Conservation (phyloP, 2,329 filamentous ascomycete species). For the Hypoxylon sp. region DNA sequence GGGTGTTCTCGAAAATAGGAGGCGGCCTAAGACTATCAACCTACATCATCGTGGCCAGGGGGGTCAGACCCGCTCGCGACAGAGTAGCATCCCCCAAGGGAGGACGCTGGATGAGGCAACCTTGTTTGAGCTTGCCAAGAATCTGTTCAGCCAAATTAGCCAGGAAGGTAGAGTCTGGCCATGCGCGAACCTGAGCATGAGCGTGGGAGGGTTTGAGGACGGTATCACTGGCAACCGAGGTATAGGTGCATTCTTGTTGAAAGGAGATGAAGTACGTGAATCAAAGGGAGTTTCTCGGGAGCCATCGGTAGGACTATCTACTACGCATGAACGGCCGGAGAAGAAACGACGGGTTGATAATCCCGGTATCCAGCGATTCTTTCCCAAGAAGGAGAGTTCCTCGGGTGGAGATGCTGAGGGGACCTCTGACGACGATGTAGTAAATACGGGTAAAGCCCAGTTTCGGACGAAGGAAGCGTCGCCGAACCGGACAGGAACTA, state of each 20-base stretch:
- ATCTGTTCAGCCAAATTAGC: constrained; percentile 80
- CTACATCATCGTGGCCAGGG: constrained; percentile 80
- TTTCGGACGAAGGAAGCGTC: constrained; percentile 42
- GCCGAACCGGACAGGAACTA: constrained; percentile 47
- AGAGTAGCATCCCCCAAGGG: constrained; percentile 81
- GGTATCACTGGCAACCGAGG: constrained; percentile 85
- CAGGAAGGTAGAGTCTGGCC: constrained; percentile 87
- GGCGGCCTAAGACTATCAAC: constrained; percentile 86
- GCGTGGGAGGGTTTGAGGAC: constrained; percentile 93
- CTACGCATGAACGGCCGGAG: constrained; percentile 51
- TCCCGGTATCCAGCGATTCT: constrained; percentile 69
- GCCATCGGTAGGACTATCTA: constrained; percentile 45
- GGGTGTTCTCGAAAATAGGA: constrained; percentile 86
- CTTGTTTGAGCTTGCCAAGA: constrained; percentile 81
- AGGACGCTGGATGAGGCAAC: constrained; percentile 77
- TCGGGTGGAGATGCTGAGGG: constrained; percentile 49
- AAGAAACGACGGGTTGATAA: constrained; percentile 63
- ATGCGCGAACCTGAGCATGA: constrained; percentile 88
- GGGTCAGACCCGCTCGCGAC: constrained; percentile 79
- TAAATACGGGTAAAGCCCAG: constrained; percentile 34
- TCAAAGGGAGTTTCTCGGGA: constrained; percentile 57
- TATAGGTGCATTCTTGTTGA: constrained; percentile 87
- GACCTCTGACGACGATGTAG: constrained; percentile 41
- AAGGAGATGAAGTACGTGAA: constrained; percentile 73
- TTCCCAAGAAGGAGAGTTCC: constrained; percentile 58